These are phyloP conservation scores for Coelastrella sp. DNA, from an alignment of 139 green algal species.

Conservation along the genomic window DNA sequence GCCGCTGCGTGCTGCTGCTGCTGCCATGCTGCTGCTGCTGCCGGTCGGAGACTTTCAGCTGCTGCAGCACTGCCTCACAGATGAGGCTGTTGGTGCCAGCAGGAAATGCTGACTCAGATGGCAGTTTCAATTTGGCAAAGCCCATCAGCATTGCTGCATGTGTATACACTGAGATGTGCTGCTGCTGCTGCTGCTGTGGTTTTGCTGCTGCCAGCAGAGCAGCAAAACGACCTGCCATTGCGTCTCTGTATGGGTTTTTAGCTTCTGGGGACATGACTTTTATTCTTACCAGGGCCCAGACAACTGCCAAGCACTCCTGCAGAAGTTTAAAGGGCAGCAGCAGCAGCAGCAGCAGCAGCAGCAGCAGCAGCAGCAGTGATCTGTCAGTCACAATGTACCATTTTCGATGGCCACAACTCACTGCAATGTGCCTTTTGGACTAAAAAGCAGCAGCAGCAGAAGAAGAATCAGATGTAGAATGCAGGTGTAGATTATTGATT, in stretches of 20 bases:
- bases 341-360: neutral
- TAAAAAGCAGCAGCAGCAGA: neutral
- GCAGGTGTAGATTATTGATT: neutral
- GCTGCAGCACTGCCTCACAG: constrained; percentile 1
- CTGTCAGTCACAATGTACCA: neutral
- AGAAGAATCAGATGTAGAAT: neutral
- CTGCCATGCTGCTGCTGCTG: neutral
- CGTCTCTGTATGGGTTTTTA: neutral
- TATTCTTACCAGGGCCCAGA: constrained; percentile 12
- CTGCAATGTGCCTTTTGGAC: neutral
- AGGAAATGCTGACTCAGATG: neutral
- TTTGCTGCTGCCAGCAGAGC: neutral
- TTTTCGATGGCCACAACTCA: neutral
- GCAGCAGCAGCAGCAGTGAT: neutral
- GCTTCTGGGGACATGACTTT: neutral
- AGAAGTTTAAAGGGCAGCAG: neutral
- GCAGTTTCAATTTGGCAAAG: neutral
- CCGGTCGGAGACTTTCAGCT: neutral
- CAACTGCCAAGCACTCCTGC: constrained; percentile 16
- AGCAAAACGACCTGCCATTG: neutral
- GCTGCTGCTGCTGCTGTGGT: neutral
- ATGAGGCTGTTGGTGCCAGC: neutral
- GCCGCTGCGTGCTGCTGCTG: neutral
- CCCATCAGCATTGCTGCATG: constrained; percentile 30
- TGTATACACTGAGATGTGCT: neutral